phyloP scores from a whole-genome alignment of 345 rosid species.

The Brassica nigra region DNA sequence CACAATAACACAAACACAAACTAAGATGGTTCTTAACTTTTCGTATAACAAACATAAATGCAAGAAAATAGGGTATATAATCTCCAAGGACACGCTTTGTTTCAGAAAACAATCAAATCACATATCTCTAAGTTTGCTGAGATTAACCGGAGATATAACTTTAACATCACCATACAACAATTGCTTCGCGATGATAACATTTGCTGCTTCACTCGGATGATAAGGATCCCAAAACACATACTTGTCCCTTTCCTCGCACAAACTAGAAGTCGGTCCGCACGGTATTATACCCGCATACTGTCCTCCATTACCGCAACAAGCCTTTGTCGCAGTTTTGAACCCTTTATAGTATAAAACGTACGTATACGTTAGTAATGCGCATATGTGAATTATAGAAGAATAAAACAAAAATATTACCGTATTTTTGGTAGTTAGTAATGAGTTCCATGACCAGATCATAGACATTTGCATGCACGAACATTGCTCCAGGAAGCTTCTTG shows the following conservation, averaged over 20 bases:
- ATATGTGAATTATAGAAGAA: background rate
- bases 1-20: background rate
- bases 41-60: conserved; percentile 10
- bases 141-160: conserved; percentile 48
- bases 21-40: conserved; percentile 1
- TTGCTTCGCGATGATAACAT: conserved; percentile 42
- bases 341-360: conserved; percentile 25
- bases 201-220: conserved; percentile 47
- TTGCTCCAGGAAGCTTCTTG: conserved; percentile 47
- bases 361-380: background rate
- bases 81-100: conserved; percentile 11
- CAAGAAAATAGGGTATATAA: background rate
- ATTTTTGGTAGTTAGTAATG: conserved; percentile 50
- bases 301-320: conserved; percentile 62
- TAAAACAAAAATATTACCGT: conserved; percentile 41
- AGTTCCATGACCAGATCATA: conserved; percentile 58
- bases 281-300: conserved; percentile 65
- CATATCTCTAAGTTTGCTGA: conserved; percentile 43
- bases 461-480: conserved; percentile 58
- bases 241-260: conserved; percentile 44
- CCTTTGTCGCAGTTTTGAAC: conserved; percentile 36
- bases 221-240: conserved; percentile 53
- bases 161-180: conserved; percentile 42
- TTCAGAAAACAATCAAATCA: conserved; percentile 27
- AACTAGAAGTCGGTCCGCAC: conserved; percentile 35